Base-by-base conservation (phyloP, 495 filamentous ascomycete species). In the Rostrohypoxylon terebratum region DNA sequence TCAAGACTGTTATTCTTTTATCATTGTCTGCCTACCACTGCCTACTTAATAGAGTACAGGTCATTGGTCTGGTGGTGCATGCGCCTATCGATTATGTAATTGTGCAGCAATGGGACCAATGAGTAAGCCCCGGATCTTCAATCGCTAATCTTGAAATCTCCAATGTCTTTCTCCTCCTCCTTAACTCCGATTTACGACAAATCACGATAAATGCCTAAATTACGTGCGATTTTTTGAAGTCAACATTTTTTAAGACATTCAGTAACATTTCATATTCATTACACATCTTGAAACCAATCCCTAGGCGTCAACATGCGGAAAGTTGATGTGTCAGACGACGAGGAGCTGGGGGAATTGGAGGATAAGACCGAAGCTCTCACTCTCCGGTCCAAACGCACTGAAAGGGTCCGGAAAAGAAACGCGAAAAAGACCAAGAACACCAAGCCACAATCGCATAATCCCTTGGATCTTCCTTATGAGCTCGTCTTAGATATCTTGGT, bases 391-490 rank as follows among this genome's bases (percentile, higher is more conserved):
- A 88, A 87, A 65, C 81, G 83, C 28, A 87, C 82, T 0, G 77
- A 83, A 48, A 80, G 87, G 2, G 77, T 68, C n/a, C 75, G 75
- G 58, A 86, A 82, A 63, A 84, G 78, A 67, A 72, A 79, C 23
- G 71, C 80, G 20, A 84, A 82, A 68, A 81, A 78, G 51, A 58
- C 72, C 13, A 58, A 73, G 40, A 81, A 45, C 9, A 47, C 48
- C 13, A 45, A 31, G 36, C 48, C 42, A 40, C 47, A 58, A 11
- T 55, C 64, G 4, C 62, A 64, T 18, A 72, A 61, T 1, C 66
- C 87, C 10, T 38, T 82, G 4, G 80, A 83, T 38, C 76, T 87
- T 0, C 86, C 87, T 1, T 81, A 81, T 40, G 87, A 89, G 67
- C 69, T 89, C 8, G 36, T 85, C 1, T 64, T 83, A 11, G 75